phyloP scores from a whole-genome alignment of 2,329 filamentous ascomycete genomes.

The Stagonosporopsis vannaccii region DNA sequence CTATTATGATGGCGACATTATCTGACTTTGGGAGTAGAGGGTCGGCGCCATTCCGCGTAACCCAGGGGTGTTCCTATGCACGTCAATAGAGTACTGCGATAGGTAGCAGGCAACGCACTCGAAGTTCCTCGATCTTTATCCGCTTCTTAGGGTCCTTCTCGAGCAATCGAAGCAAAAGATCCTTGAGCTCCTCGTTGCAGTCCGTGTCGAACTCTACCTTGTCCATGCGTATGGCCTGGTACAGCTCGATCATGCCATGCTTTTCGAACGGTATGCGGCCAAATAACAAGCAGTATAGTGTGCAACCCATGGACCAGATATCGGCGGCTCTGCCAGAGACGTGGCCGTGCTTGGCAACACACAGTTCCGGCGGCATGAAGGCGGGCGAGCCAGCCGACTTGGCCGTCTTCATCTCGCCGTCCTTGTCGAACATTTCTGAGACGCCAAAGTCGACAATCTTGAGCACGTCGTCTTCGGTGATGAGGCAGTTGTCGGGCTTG shows the following conservation, averaged over 20 bases:
- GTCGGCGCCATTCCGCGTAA: slow-evolving; percentile 81
- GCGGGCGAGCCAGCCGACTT: slow-evolving; percentile 96
- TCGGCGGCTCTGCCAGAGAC: slow-evolving; percentile 90
- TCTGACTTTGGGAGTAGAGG: slow-evolving; percentile 80
- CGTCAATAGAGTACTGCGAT: slow-evolving; percentile 21
- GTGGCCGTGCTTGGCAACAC: slow-evolving; percentile 82
- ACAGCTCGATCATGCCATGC: slow-evolving; percentile 81
- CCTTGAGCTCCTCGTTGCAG: slow-evolving; percentile 71
- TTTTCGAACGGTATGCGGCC: slow-evolving; percentile 87
- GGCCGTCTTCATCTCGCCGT: slow-evolving; percentile 83
- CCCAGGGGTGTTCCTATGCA: slow-evolving; percentile 85
- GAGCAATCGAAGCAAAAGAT: slow-evolving; percentile 76
- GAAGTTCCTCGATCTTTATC: slow-evolving; percentile 81
- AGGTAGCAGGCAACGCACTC: slow-evolving; percentile 63
- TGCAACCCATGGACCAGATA: slow-evolving; percentile 98
- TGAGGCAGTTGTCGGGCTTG: slow-evolving; percentile 93
- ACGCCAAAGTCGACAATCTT: slow-evolving; percentile 99
- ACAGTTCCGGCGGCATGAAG: slow-evolving; percentile 92
- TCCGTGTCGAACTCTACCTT: slow-evolving; percentile 67
- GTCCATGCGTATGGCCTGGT: slow-evolving; percentile 83
- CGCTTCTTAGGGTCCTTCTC: slow-evolving; percentile 85
- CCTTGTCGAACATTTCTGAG: slow-evolving; percentile 96
- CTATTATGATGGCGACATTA: slow-evolving; percentile 82
- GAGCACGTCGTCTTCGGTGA: slow-evolving; percentile 90
- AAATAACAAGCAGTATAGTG: slow-evolving; percentile 89